Evolutionary conservation across 805 yeast species (phyloP).

Genomic region (Wickerhamomyces silvicola): DNA sequence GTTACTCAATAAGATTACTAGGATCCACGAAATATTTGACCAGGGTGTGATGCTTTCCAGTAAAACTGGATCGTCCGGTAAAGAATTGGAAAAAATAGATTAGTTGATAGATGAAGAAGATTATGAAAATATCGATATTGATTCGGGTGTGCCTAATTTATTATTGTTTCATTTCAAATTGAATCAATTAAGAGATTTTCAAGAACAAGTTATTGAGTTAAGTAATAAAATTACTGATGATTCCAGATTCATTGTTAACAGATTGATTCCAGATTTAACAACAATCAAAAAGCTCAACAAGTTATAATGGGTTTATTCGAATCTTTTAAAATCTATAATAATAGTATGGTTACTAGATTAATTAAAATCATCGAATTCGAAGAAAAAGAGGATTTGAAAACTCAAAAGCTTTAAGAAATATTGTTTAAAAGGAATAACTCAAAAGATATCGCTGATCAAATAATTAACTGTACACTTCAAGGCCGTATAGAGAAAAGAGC

Average conservation of each 20-base stretch:
- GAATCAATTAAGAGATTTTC: slow-evolving; percentile 67
- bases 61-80: slow-evolving; percentile 52
- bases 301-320: slow-evolving; percentile 66
- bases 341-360: slow-evolving; percentile 59
- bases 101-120: slow-evolving; percentile 43
- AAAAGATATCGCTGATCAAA: slow-evolving; percentile 27
- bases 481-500: slow-evolving; percentile 45
- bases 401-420: slow-evolving; percentile 28
- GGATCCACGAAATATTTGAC: slow-evolving; percentile 63
- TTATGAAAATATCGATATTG: slow-evolving; percentile 33
- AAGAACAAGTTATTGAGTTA: slow-evolving; percentile 63
- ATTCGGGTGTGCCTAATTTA: slow-evolving; percentile 45
- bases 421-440: slow-evolving; percentile 25
- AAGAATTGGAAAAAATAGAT: slow-evolving; percentile 44
- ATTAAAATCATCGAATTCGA: slow-evolving; percentile 78
- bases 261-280: slow-evolving; percentile 39
- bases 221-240: slow-evolving; percentile 53
- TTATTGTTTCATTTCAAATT: slow-evolving; percentile 64
- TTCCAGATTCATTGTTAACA: slow-evolving; percentile 56
- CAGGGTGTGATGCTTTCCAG: slow-evolving; percentile 60
- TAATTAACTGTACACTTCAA: slow-evolving; percentile 34
- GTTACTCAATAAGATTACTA: slow-evolving; percentile 59
- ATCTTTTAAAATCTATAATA: slow-evolving; percentile 61
- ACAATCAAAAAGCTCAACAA: no score
- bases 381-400: slow-evolving; percentile 67